Percentiles rank a stretch among this genome's conserved stretches.
Evolutionary conservation across 768 basidiomycete genomes (phyloP).

Genomic region (Leccinum sublutescens): DNA sequence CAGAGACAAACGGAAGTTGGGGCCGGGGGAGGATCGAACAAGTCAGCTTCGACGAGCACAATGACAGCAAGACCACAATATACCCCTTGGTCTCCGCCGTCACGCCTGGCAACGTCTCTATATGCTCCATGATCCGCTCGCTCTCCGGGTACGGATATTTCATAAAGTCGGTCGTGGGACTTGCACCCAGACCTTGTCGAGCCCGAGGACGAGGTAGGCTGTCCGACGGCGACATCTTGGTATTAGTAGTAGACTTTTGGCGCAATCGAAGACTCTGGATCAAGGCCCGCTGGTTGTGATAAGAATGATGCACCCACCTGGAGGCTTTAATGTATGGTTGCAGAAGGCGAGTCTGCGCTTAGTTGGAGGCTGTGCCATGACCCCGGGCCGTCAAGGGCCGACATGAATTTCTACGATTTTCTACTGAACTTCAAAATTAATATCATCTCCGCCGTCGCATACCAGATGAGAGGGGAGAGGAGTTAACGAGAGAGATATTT

Average conservation of each 20-base stretch:
- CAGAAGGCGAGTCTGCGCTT: too few species aligned
- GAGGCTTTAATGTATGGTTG: too few species aligned
- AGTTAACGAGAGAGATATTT: not conserved
- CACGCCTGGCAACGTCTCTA: conserved; percentile 12
- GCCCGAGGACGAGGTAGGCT: not conserved
- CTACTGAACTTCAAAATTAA: not conserved
- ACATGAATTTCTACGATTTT: too few species aligned
- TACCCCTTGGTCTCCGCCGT: conserved; percentile 26
- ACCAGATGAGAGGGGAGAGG: not conserved
- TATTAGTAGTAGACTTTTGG: not conserved
- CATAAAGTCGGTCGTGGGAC: conserved; percentile 10
- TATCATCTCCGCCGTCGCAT: not conserved
- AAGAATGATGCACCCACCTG: too few species aligned
- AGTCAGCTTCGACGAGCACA: not conserved
- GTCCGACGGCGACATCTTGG: conserved; percentile 15
- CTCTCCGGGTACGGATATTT: conserved; percentile 18
- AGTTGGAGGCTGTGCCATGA: too few species aligned
- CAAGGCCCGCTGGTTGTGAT: too few species aligned
- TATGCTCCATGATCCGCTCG: conserved; percentile 1
- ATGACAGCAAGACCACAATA: not conserved
- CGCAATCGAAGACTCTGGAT: too few species aligned
- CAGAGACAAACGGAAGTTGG: not conserved
- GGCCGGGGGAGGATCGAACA: not conserved
- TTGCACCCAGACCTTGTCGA: not conserved
- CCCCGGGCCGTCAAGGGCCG: too few species aligned